Base-by-base conservation (phyloP, 2,329 filamentous ascomycete species). In the Scorias spongiosa region DNA sequence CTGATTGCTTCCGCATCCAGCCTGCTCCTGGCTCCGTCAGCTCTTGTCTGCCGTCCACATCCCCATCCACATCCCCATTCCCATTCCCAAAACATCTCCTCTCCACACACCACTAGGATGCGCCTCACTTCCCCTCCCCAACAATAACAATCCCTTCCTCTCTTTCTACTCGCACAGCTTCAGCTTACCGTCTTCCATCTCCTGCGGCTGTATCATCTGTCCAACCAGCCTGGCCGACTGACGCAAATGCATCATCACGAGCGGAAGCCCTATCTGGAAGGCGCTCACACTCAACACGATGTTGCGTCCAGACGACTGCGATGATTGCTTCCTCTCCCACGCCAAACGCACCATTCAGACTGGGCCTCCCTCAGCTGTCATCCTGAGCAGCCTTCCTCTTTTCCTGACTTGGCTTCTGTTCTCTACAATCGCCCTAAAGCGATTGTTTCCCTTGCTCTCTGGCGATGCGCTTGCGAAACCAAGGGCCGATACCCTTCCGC, bases 401-500 rank as follows among this genome's bases (percentile, higher is more conserved):
- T 59, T 84, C 46, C 60, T 77, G 46, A 83, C 84, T 32, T 89
- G 89, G 62, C 50, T 75, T 49, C 56, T 74, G 42, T 75, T 83
- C 51, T 74, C 73, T 41, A 54, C 74, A 30, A 63, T 83, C 43
- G 80, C 82, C 41, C 71, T 78, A 42, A 73, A 76, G 30, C 80
- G 76, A 54, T 64, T 93, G 14, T 87, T 84, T 54, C 84, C 85
- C 2, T 66, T 76, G n/a, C 72, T 93, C 8, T 78, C 81, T 36
- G 70, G 71, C 47, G 57, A 65, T 46, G 47, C 44, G 11, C 11
- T 36, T 12, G 32, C 32, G 45, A 56, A 55, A 71, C 74, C 52
- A 69, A 77, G 47, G 74, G 76, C 52, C 72, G 80, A 55, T 71
- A 67, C 66, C 41, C 68, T 80, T 51, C 70, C 72, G 30, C 72